Conservation (phyloP, 148 eudicot species). For the Rhododendron henanense region DNA sequence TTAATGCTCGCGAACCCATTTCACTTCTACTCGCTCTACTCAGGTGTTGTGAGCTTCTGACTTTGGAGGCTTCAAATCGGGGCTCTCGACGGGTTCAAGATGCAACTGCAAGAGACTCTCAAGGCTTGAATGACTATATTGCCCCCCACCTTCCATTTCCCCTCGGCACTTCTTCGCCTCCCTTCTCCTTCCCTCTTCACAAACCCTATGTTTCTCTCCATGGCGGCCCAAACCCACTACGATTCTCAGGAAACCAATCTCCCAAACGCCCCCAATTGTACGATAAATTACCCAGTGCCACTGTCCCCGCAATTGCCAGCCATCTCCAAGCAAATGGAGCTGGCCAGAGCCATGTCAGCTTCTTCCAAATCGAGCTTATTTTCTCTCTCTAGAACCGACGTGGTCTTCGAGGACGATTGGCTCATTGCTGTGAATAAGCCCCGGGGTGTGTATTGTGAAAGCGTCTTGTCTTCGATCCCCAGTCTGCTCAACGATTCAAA, state of each 20-base stretch:
- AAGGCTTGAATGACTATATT: constrained; percentile 5
- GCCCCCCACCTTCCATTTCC: constrained; percentile 7
- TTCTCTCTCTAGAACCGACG: constrained; percentile 41
- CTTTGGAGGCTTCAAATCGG: too few species aligned
- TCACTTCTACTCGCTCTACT: too few species aligned
- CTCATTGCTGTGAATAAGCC: constrained; percentile 79
- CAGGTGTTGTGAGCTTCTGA: too few species aligned
- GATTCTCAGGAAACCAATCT: constrained; percentile 20
- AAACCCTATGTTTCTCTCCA: constrained; percentile 7
- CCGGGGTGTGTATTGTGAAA: constrained; percentile 80
- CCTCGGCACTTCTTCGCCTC: not conserved
- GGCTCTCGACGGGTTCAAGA: not conserved
- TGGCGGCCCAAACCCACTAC: constrained; percentile 32
- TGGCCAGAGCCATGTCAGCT: constrained; percentile 74
- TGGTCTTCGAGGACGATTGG: constrained; percentile 82
- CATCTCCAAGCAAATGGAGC: constrained; percentile 77
- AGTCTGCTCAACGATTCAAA: constrained; percentile 28
- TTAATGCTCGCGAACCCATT: too few species aligned
- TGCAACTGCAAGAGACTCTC: not conserved
- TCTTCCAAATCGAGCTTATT: constrained; percentile 73
- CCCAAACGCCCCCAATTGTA: constrained; percentile 22
- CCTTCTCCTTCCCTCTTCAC: constrained; percentile 1
- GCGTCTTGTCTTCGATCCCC: constrained; percentile 55
- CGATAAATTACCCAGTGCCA: constrained; percentile 61
- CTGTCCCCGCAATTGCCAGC: constrained; percentile 73